Base-by-base conservation (phyloP, 768 basidiomycete genomes). In the Galerina sulciceps region DNA sequence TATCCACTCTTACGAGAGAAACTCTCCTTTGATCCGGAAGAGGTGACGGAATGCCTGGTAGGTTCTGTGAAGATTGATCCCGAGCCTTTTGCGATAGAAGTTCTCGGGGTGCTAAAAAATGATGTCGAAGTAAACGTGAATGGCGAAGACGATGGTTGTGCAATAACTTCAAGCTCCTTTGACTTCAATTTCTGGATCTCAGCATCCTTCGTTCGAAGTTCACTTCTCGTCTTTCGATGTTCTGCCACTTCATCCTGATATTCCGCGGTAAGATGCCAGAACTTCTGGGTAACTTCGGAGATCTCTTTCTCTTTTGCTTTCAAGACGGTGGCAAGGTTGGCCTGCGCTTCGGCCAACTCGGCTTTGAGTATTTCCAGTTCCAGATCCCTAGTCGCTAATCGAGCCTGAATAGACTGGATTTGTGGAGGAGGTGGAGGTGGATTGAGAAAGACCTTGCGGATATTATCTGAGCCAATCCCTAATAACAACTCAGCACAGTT, bases 371-470 rank as follows among this genome's bases (percentile, higher is more conserved):
- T 34, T 6, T 45, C 49, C 5, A 46, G 15, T 8, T 22, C 22
- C 13, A 15, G 36, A 18, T 52, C 49, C 10, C 23, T 52, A n/a
- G 17, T 14, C 11, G 18, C 22, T 6, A 42, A 20, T 26, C 31
- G 34, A 14, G 10, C 11, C 14, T 47, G 48, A 23, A 51, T 20
- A 22, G 34, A 34, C 23, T 14, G 58, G 8, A 15, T 11, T 8
- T 31, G 26, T 4, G 26, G 26, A 31, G 26, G 26, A 15, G 13
- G 17, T 5, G 44, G 22, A 22, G 35, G 3, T 42, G 14, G 4
- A 23, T 41, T 53, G 26, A 59, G 46, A 17, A 53, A 59, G 31
- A 59, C 40, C 11, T 35, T 53, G 22, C 58, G 51, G n/a, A 59
- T 42, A 22, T 31, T 26, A 3, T 59, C 52, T 34, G 35, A 23